These are phyloP conservation scores for Trifolium repens DNA, from an alignment of 306 rosid species.

Conservation along the genomic window DNA sequence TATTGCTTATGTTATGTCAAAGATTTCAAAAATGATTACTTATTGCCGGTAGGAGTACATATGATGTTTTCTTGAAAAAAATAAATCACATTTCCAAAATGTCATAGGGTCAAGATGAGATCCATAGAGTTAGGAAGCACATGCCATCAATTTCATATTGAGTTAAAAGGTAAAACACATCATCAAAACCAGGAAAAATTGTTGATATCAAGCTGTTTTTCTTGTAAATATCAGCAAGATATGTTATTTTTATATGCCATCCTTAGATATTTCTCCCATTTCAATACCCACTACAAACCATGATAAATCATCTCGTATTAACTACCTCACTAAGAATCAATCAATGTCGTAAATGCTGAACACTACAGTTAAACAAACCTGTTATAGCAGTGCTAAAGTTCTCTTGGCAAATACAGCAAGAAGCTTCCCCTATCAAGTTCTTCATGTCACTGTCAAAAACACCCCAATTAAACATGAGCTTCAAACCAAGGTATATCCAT, in stretches of 20 bases:
- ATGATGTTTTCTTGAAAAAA: too few relatives aligned
- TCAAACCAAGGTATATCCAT: not conserved
- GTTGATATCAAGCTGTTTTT: not conserved
- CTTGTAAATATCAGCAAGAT: not conserved
- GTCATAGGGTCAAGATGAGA: too few relatives aligned
- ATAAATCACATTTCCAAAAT: too few relatives aligned
- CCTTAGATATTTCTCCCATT: not conserved
- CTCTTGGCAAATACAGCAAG: conserved; percentile 89
- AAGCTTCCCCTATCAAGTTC: conserved; percentile 92
- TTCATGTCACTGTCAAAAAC: conserved; percentile 81
- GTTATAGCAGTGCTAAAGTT: conserved; percentile 88
- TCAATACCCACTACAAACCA: not conserved
- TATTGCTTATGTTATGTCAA: too few relatives aligned
- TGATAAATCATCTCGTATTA: not conserved
- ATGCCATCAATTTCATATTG: too few relatives aligned
- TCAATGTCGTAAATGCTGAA: too few relatives aligned
- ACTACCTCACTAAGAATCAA: not conserved
- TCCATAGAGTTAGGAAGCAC: too few relatives aligned
- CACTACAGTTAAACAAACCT: conserved; percentile 50
- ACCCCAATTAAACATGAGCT: conserved; percentile 11
- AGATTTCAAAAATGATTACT: too few relatives aligned
- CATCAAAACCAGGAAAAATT: not conserved
- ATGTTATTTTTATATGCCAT: not conserved
- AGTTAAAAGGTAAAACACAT: not conserved
- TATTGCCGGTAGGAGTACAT: too few relatives aligned